Conservation (phyloP, 192 early-diverging fungal species). For the Backusella parvicylindrica region DNA sequence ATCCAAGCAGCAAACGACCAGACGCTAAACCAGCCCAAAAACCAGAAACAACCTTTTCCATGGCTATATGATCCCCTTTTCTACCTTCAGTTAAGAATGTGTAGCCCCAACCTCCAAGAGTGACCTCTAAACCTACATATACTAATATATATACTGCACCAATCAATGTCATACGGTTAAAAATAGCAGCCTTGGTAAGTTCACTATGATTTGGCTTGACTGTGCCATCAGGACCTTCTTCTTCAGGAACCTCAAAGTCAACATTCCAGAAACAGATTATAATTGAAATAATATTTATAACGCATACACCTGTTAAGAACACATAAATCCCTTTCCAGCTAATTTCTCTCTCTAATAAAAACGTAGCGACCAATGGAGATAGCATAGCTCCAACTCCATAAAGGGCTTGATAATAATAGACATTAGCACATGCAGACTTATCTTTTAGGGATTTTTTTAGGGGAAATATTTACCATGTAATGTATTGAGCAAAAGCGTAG, state of each 20-base stretch:
- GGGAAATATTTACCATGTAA: constrained; percentile 28
- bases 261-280: constrained; percentile 16
- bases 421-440: neutral
- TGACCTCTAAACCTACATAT: constrained; percentile 39
- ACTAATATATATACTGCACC: constrained; percentile 27
- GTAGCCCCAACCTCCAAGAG: constrained; percentile 35
- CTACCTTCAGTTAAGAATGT: constrained; percentile 27
- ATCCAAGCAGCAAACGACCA: constrained; percentile 33
- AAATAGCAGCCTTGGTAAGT: constrained; percentile 4
- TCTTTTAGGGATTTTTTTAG: neutral
- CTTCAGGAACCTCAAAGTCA: neutral
- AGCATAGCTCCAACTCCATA: constrained; percentile 35
- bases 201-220: neutral
- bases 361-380: constrained; percentile 25
- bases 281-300: constrained; percentile 18
- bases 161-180: constrained; percentile 23
- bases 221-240: neutral
- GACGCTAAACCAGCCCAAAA: constrained; percentile 35
- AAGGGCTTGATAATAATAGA: constrained; percentile 14
- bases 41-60: constrained; percentile 27
- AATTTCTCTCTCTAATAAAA: constrained; percentile 13
- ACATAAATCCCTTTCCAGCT: constrained; percentile 32
- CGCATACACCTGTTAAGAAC: constrained; percentile 15
- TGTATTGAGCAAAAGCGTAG: constrained; percentile 31
- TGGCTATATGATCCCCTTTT: constrained; percentile 16